Evolutionary conservation across 2,329 filamentous ascomycete genomes (phyloP).

Genomic region (Xylariales sp.): DNA sequence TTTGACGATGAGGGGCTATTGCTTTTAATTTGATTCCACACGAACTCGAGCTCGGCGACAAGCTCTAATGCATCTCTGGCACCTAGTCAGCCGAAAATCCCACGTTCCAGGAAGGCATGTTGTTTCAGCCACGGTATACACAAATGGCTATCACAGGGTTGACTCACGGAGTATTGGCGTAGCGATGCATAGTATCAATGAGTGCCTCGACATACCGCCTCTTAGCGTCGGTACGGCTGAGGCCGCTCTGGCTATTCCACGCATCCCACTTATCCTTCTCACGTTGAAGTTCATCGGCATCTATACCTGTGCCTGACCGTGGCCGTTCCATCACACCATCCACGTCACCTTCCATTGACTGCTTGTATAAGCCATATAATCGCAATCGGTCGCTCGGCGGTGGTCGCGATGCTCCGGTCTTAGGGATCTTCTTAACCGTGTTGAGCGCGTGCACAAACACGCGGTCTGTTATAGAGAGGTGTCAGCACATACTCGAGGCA

Average conservation of each 20-base stretch:
- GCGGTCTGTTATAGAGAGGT: slow-evolving; percentile 71
- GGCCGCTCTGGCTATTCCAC: slow-evolving; percentile 87
- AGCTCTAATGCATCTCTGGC: slow-evolving; percentile 82
- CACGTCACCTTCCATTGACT: slow-evolving; percentile 98
- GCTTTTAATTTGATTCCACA: slow-evolving; percentile 97
- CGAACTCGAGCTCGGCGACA: slow-evolving; percentile 95
- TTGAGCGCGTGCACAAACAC: slow-evolving; percentile 99
- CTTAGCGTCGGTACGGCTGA: slow-evolving; percentile 92
- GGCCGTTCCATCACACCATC: slow-evolving; percentile 93
- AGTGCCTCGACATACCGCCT: slow-evolving; percentile 91
- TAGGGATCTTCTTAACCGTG: slow-evolving; percentile 96
- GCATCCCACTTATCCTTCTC: slow-evolving; percentile 87
- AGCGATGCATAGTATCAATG: slow-evolving; percentile 96
- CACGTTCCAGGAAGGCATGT: background rate
- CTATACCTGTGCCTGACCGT: slow-evolving; percentile 58
- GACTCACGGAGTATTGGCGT: slow-evolving; percentile 83
- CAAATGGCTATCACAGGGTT: background rate
- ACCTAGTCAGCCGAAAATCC: slow-evolving; percentile 27
- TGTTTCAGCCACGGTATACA: background rate
- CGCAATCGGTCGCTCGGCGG: slow-evolving; percentile 86
- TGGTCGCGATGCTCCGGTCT: slow-evolving; percentile 89
- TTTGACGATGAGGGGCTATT: slow-evolving; percentile 76
- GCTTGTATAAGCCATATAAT: slow-evolving; percentile 98
- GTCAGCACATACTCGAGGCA: slow-evolving; percentile 24
- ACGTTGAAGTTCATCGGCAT: slow-evolving; percentile 65